Percentiles rank a stretch among this genome's conserved stretches.
phyloP scores from a whole-genome alignment of 805 yeast genomes.

The Myxozyma vanderwaltii region DNA sequence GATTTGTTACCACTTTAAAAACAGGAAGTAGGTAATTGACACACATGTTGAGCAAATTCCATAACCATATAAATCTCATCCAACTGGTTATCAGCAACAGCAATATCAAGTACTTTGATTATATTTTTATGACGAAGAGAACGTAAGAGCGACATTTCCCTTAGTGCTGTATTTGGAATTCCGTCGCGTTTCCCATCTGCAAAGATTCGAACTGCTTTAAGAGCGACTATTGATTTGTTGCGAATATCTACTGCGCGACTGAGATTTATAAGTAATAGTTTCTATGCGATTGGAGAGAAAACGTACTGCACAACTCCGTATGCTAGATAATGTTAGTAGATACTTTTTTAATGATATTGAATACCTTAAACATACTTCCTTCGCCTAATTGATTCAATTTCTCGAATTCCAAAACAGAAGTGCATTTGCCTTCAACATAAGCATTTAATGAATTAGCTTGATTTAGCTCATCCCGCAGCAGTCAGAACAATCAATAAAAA shows the following conservation, averaged over 20 bases:
- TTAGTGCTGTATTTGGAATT: constrained; percentile 88
- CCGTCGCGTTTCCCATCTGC: constrained; percentile 73
- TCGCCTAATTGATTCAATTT: constrained; percentile 25
- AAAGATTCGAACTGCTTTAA: constrained; percentile 78
- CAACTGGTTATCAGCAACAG: constrained; percentile 66
- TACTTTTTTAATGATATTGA: not conserved
- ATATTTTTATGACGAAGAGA: constrained; percentile 77
- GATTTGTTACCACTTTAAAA: too few species aligned
- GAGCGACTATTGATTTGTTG: constrained; percentile 71
- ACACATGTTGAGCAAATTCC: constrained; percentile 77
- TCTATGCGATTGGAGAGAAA: not conserved
- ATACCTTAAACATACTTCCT: constrained; percentile 22
- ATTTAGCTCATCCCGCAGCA: too few species aligned
- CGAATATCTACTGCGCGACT: constrained; percentile 67
- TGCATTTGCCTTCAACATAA: constrained; percentile 8
- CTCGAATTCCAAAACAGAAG: constrained; percentile 7
- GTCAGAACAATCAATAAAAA: not conserved
- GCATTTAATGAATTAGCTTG: not conserved
- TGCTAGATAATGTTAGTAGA: constrained; percentile 6
- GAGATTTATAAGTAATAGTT: not conserved
- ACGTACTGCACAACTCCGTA: constrained; percentile 27
- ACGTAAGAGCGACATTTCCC: constrained; percentile 84
- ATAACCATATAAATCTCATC: constrained; percentile 77
- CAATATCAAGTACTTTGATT: constrained; percentile 78
- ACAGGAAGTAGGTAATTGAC: not conserved